phyloP scores from a whole-genome alignment of 2,329 filamentous ascomycete species.

The Diaporthe sp. region DNA sequence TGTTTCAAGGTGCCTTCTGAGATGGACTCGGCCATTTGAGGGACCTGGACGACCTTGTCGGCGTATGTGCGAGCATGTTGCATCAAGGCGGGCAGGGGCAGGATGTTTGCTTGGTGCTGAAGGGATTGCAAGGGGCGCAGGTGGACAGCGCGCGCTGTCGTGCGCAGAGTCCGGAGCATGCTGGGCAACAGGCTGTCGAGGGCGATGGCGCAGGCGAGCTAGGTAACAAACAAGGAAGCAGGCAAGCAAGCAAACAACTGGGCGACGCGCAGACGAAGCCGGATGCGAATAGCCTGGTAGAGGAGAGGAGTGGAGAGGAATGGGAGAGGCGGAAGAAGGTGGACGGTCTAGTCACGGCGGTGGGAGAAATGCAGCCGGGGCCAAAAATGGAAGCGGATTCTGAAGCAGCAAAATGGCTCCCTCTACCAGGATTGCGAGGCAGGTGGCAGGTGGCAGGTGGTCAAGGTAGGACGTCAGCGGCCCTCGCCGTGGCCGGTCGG shows the following conservation, averaged over 20 bases:
- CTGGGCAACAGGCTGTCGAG: constrained; percentile 23
- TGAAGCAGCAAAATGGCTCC: constrained; percentile 32
- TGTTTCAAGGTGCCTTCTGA: constrained; percentile 97
- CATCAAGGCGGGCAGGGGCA: constrained; percentile 65
- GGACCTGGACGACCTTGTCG: constrained; percentile 91
- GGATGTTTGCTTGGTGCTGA: constrained; percentile 38
- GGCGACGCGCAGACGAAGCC: constrained; percentile 24
- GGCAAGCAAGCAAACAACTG: not conserved
- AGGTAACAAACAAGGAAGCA: not conserved
- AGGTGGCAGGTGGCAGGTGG: constrained; percentile 21
- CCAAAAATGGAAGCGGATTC: constrained; percentile 27
- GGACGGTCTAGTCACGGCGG: constrained; percentile 3
- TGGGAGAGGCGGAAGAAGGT: constrained; percentile 2
- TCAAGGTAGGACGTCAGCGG: constrained; percentile 29
- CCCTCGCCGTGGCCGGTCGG: constrained; percentile 30
- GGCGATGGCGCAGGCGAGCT: not conserved
- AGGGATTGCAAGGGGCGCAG: constrained; percentile 53
- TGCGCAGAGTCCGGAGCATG: constrained; percentile 45
- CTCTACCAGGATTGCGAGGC: constrained; percentile 22
- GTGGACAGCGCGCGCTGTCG: constrained; percentile 47
- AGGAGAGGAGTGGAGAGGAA: constrained; percentile 1
- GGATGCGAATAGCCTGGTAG: not conserved
- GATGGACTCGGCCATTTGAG: constrained; percentile 98
- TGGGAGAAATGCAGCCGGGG: constrained; percentile 18
- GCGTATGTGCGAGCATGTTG: constrained; percentile 76